Percentiles rank a stretch among this genome's conserved stretches.
Evolutionary conservation across 1,139 yeast genomes (phyloP).

Genomic region (Suhomyces coccinellae): DNA sequence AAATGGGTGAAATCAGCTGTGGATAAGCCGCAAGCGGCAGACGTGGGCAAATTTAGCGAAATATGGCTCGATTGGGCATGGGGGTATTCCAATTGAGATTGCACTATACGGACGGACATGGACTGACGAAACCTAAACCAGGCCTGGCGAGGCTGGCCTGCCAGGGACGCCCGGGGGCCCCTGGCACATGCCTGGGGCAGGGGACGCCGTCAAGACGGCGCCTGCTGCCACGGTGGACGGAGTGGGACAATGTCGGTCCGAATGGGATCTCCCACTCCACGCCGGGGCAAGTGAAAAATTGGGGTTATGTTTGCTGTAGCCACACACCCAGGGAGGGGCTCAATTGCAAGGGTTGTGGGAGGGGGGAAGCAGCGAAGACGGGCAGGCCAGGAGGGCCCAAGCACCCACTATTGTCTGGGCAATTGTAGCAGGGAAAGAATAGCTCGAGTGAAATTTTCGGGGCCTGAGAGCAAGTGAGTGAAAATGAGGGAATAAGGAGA

Average conservation of each 20-base stretch:
- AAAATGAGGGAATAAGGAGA: not conserved
- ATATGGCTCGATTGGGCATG: not conserved
- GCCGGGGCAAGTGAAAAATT: not conserved
- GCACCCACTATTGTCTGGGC: too few relatives aligned
- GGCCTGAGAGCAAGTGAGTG: not conserved
- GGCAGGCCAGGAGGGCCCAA: too few relatives aligned
- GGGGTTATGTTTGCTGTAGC: slow-evolving; percentile 1
- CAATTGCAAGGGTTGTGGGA: slow-evolving; percentile 1
- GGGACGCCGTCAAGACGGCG: too few relatives aligned
- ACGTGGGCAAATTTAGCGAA: not conserved
- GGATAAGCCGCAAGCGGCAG: not conserved
- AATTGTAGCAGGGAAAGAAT: too few relatives aligned
- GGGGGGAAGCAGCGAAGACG: not conserved
- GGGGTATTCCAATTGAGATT: not conserved
- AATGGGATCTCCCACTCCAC: too few relatives aligned
- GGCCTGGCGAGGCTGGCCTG: too few relatives aligned
- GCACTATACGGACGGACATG: not conserved
- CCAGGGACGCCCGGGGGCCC: too few relatives aligned
- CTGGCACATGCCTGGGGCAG: too few relatives aligned
- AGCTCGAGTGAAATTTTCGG: too few relatives aligned
- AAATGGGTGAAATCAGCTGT: not conserved
- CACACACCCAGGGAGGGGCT: not conserved
- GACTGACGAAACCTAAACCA: not conserved
- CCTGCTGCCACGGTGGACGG: too few relatives aligned
- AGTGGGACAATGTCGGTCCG: too few relatives aligned